Evolutionary conservation across 805 yeast species (phyloP).

Genomic region (Sporopachydermia quercuum): DNA sequence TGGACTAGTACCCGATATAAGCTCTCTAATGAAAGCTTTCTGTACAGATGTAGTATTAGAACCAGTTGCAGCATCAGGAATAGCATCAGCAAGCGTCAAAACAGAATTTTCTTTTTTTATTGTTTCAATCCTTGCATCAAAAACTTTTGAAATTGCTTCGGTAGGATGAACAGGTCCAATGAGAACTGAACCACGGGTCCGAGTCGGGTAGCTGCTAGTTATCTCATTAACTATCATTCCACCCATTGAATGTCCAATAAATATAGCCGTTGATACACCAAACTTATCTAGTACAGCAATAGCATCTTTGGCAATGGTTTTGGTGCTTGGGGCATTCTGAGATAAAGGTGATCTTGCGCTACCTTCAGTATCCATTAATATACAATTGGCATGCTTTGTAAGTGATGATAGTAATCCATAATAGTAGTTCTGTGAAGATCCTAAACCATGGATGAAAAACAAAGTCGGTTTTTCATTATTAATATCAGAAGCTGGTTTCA

Average conservation of each 20-base stretch:
- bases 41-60: background rate
- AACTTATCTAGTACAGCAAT: background rate
- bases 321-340: background rate
- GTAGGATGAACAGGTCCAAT: constrained; percentile 10
- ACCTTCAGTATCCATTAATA: background rate
- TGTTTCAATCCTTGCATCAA: constrained; percentile 4
- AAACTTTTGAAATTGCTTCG: constrained; percentile 3
- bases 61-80: background rate
- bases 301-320: background rate
- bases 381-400: background rate
- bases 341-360: background rate
- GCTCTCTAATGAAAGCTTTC: background rate
- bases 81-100: background rate
- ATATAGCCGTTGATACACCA: background rate
- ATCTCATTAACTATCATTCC: constrained; percentile 8
- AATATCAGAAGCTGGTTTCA: background rate
- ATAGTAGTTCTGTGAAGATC: background rate
- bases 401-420: background rate
- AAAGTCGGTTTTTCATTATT: background rate
- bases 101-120: constrained; percentile 3
- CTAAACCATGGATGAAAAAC: background rate
- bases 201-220: constrained; percentile 3
- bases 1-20: background rate
- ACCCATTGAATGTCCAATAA: constrained; percentile 10
- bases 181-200: constrained; percentile 3